A percentile compares a stretch with the other conserved stretches of the same genome.
Conservation (phyloP, 2,329 filamentous ascomycete species). For the Aspergillus caelatus region DNA sequence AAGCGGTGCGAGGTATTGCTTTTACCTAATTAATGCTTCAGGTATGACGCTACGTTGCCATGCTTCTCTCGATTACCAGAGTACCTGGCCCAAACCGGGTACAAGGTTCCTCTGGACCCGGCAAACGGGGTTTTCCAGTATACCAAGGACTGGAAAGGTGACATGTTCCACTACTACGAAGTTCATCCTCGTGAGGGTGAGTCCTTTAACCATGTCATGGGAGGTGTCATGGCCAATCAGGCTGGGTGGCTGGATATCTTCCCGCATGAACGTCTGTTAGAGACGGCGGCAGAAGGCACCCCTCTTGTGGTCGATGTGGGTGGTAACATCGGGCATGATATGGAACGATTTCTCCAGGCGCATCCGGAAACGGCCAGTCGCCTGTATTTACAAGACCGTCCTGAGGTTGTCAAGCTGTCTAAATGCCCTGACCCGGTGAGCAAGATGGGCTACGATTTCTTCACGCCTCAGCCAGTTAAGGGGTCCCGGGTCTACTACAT, state of each 20-base stretch:
- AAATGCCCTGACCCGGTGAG: neutral
- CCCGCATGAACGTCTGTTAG: neutral
- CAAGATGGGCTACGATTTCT: slow-evolving; percentile 20
- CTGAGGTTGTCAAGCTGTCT: neutral
- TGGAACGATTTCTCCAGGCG: neutral
- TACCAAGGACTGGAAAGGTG: slow-evolving; percentile 1
- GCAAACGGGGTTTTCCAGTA: slow-evolving; percentile 7
- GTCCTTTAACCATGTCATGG: slow-evolving; percentile 1
- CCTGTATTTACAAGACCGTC: slow-evolving; percentile 14
- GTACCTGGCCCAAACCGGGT: slow-evolving; percentile 2
- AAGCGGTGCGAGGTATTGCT: no score
- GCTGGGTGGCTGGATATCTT: neutral
- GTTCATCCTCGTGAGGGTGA: slow-evolving; percentile 2
- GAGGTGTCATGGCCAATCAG: neutral
- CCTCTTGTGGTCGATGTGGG: slow-evolving; percentile 15
- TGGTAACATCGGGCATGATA: slow-evolving; percentile 12
- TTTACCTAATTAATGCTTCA: no score
- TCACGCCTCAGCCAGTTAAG: slow-evolving; percentile 10
- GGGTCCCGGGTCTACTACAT: slow-evolving; percentile 20
- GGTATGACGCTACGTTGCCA: no score
- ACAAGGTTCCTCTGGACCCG: slow-evolving; percentile 1
- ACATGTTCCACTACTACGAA: slow-evolving; percentile 2
- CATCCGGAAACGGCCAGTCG: neutral
- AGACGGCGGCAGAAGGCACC: neutral
- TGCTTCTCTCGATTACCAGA: neutral